Conservation (phyloP, 768 basidiomycete species). For the Trametes meyenii region DNA sequence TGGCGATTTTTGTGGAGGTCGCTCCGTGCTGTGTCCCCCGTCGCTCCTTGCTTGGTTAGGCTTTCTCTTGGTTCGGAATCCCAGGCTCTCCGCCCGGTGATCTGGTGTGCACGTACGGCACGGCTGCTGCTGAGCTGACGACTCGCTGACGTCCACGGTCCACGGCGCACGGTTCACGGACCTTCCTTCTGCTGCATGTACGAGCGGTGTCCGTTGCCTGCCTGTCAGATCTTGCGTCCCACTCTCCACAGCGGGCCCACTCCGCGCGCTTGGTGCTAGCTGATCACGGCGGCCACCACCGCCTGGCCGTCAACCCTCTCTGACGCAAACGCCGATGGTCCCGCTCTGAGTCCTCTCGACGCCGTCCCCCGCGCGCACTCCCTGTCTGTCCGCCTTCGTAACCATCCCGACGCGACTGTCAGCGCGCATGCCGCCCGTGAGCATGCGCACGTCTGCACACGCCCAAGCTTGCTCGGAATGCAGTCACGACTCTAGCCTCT, state of each 20-base stretch:
- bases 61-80: conserved; percentile 5
- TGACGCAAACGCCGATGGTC: conserved; percentile 8
- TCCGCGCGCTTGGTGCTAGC: conserved; percentile 2
- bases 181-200: conserved; percentile 4
- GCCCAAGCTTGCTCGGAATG: conserved; percentile 2
- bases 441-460: conserved; percentile 6
- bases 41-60: conserved; percentile 15
- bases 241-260: conserved; percentile 19
- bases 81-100: conserved; percentile 8
- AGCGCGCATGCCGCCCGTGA: conserved; percentile 8
- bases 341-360: conserved; percentile 1
- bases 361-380: background rate
- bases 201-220: background rate
- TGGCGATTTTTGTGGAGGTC: background rate
- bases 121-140: background rate
- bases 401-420: conserved; percentile 7
- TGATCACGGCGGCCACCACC: background rate
- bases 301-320: background rate
- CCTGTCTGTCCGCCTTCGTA: background rate
- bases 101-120: background rate
- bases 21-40: background rate
- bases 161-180: background rate
- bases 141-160: conserved; percentile 14
- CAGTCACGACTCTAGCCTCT: conserved; percentile 2
- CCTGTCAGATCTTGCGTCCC: background rate